A percentile compares a stretch with the other conserved stretches of the same genome.
These are phyloP conservation scores for Globisporangium irregulare DNA, from an alignment of 352 stramenopile genomes.

Conservation along the genomic window DNA sequence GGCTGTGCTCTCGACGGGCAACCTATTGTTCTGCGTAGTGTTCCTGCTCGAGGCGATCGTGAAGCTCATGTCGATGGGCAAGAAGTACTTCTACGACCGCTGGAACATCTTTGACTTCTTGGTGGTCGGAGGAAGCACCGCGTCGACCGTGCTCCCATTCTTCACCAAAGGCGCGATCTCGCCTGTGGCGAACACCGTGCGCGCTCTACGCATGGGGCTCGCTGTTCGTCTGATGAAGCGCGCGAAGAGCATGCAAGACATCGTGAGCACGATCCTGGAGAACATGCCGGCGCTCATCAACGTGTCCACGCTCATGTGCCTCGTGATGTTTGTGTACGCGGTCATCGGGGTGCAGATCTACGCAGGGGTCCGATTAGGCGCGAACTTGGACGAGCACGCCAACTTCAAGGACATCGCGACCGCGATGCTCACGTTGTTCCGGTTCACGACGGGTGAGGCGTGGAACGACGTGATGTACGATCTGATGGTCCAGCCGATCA, in stretches of 20 bases:
- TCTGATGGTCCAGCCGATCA: conserved; percentile 36
- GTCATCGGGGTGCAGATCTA: conserved; percentile 80
- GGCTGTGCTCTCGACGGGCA: conserved; percentile 19
- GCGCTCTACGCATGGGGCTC: conserved; percentile 61
- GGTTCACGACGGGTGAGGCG: conserved; percentile 63
- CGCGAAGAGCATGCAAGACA: conserved; percentile 52
- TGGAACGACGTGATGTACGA: conserved; percentile 86
- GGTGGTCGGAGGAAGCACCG: conserved; percentile 41
- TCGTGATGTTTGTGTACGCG: conserved; percentile 80
- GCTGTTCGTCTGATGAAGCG: conserved; percentile 45
- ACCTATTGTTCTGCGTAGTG: conserved; percentile 51
- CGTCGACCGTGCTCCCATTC: conserved; percentile 38
- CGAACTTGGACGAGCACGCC: conserved; percentile 48
- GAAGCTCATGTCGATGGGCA: conserved; percentile 62
- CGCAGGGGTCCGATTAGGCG: conserved; percentile 43
- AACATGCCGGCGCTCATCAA: conserved; percentile 77
- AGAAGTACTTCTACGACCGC: conserved; percentile 50
- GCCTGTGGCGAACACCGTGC: conserved; percentile 50
- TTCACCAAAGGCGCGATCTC: conserved; percentile 41
- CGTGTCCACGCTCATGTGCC: conserved; percentile 58
- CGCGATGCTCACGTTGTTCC: conserved; percentile 63
- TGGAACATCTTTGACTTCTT: conserved; percentile 78
- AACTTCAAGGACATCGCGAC: conserved; percentile 63
- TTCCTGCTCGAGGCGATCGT: conserved; percentile 60
- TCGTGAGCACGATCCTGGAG: conserved; percentile 68